Evolutionary conservation across 805 yeast species (phyloP), one percentile per base, ranked within the genome.

Genomic region (Candida stauntonica): DNA sequence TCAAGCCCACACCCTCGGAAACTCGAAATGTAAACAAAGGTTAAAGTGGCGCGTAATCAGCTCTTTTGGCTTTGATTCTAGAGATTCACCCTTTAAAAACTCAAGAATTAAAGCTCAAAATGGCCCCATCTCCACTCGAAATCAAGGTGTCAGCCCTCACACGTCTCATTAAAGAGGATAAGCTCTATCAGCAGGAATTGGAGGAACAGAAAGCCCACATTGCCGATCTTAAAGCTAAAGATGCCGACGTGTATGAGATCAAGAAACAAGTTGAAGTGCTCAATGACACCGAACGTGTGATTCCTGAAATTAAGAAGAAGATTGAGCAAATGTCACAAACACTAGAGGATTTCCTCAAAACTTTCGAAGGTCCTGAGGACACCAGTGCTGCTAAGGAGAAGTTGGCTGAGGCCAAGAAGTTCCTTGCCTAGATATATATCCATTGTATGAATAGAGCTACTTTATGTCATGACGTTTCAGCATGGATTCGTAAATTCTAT

Each of bases 61-160:
- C n/a, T n/a, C n/a, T n/a, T n/a, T n/a, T n/a, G n/a, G n/a, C n/a
- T n/a, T n/a, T n/a, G n/a, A n/a, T n/a, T n/a, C n/a, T n/a, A n/a
- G n/a, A n/a, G n/a, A n/a, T n/a, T n/a, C n/a, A n/a, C n/a, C n/a
- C n/a, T n/a, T n/a, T n/a, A n/a, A n/a, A n/a, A n/a, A n/a, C n/a
- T n/a, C n/a, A n/a, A n/a, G n/a, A n/a, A n/a, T n/a, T n/a, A n/a
- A n/a, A n/a, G n/a, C n/a, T n/a, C n/a, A n/a, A n/a, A n/a, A 82
- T 82, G 84, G 70, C 86, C 2, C 93, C 91, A 21, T 66, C 86
- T 2, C 77, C 70, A 43, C 61, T 84, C 29, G 84, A 81, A 51
- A 83, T 86, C 57, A 85, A 84, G 50, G 68, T 73, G 26, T 76
- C 73, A 41, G 88, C 95, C 1, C 66, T 86, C 35, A 70, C 72